Evolutionary conservation across 805 yeast species (phyloP), one percentile per base, ranked within the genome.

Genomic region (Yamadazyma tumulicola): DNA sequence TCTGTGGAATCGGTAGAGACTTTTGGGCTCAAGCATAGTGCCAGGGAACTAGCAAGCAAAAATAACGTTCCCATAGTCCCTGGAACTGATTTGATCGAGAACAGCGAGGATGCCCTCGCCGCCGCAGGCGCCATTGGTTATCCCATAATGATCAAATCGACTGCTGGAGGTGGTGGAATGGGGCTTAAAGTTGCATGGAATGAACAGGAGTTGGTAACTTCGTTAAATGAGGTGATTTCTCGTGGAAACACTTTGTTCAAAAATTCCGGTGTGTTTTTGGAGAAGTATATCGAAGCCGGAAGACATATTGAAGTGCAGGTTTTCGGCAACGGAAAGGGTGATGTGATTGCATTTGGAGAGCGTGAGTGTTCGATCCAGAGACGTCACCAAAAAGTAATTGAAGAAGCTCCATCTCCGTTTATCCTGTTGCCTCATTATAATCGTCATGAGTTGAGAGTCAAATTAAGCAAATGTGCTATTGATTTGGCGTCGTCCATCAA

Each of bases 111-210:
- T 48, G 97, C 97, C 4, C 66, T 69, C 34, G 70, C 61, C 38
- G 74, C 80, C 41, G 97, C 96, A 9, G 77, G 74, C 9, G 63
- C 73, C 48, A 68, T 91, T 32, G 84, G 75, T 37, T 91, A 85
- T 51, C 97, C 97, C 15, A 77, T 91, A 19, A 91, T 91, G 97
- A 84, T 91, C 35, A 91, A 91, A 63, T 84, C 95, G 17, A 91
- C 97, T 40, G 97, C 97, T 19, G 98, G 98, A 55, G 98, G 98
- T 53, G 98, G 98, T 61, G 97, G 98, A 61, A 91, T 91, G 55
- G 98, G 98, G 45, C 67, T 91, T 47, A 97, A 89, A 61, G 84
- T 87, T 54, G 97, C 87, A 34, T 95, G 88, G 53, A 70, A 77
- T 21, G 84, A 75, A 45, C 77, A 57, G 13, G 96, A 91, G 42